Conservation (phyloP, 768 basidiomycete genomes). For the Chiua virens region DNA sequence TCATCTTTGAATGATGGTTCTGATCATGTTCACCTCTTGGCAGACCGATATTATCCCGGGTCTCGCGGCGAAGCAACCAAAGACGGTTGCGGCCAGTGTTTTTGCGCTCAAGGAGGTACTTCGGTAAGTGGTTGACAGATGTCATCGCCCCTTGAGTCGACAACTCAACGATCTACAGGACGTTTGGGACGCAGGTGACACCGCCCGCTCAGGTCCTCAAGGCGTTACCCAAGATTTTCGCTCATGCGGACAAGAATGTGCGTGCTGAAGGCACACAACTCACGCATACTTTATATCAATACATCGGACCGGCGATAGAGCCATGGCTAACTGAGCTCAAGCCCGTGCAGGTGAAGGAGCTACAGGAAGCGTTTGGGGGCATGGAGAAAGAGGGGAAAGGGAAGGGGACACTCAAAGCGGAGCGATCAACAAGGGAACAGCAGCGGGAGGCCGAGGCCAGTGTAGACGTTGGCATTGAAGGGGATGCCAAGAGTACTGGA, state of each 20-base stretch:
- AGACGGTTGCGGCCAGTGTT: conserved; percentile 81
- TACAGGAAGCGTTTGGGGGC: conserved; percentile 85
- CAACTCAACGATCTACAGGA: conserved; percentile 40
- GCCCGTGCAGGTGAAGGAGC: conserved; percentile 94
- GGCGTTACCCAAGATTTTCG: conserved; percentile 87
- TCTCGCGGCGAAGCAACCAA: conserved; percentile 90
- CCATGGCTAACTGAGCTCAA: conserved; percentile 88
- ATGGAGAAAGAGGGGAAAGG: conserved; percentile 87
- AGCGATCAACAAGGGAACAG: conserved; percentile 73
- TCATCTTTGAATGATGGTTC: conserved; percentile 21
- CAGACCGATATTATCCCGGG: conserved; percentile 83
- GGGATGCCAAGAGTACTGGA: conserved; percentile 44
- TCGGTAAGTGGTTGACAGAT: conserved; percentile 50
- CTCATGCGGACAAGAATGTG: conserved; percentile 93
- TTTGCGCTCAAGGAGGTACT: conserved; percentile 79
- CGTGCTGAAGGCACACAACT: conserved; percentile 87
- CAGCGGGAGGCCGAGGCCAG: conserved; percentile 67
- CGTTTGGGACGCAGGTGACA: conserved; percentile 75
- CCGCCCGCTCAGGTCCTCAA: conserved; percentile 83
- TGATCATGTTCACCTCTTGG: conserved; percentile 27
- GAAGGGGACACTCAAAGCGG: conserved; percentile 76
- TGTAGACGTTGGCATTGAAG: conserved; percentile 35
- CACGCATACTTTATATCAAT: conserved; percentile 76
- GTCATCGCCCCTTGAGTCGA: neutral
- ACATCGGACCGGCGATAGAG: conserved; percentile 81